Evolutionary conservation across 2,329 filamentous ascomycete species (phyloP), one percentile per base, ranked within the genome.

Genomic region (Alternaria rosae): DNA sequence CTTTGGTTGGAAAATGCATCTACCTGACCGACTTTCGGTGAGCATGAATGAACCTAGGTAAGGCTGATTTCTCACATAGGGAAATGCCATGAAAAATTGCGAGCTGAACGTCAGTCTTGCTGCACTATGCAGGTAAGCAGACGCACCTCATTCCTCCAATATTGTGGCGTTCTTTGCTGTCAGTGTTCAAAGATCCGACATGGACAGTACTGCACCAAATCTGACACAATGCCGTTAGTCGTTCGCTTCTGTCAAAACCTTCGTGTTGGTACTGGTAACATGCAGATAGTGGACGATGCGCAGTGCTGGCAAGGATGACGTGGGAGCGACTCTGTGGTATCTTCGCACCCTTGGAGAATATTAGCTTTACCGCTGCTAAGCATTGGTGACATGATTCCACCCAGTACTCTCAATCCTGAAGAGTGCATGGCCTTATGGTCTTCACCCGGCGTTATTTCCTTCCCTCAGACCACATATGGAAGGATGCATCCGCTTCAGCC

Each of bases 111-210:
- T 41, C 57, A 47, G 38, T 42, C 43, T 57, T 54, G 48, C 47
- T 64, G 32, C 35, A 44, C 26, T 41, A 69, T 68, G 69, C 63
- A 68, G 38, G 63, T 70, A 58, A 71, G 60, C 65, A 45, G 56
- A 26, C 35, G 44, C 59, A 43, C 41, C 25, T 38, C 44, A 45
- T 21, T 42, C 32, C 58, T 62, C 53, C 67, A 69, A 73, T 71
- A 73, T 72, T 72, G 70, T 75, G 71, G 70, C 70, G 67, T 21
- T 51, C 57, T 59, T 61, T 50, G 65, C 57, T 64, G 61, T 62
- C 62, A 59, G 26, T 30, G 21, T 55, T 42, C 43, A 51, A 52
- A 30, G 38, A 43, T 61, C 43, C 38, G 43, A 32, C 60, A 20
- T 51, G 58, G 32, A 42, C 47, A 58, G 9, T 45, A 20, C 32